These are phyloP conservation scores for Zymoseptoria tritici DNA, from an alignment of 2,329 filamentous ascomycete genomes.

Conservation along the genomic window DNA sequence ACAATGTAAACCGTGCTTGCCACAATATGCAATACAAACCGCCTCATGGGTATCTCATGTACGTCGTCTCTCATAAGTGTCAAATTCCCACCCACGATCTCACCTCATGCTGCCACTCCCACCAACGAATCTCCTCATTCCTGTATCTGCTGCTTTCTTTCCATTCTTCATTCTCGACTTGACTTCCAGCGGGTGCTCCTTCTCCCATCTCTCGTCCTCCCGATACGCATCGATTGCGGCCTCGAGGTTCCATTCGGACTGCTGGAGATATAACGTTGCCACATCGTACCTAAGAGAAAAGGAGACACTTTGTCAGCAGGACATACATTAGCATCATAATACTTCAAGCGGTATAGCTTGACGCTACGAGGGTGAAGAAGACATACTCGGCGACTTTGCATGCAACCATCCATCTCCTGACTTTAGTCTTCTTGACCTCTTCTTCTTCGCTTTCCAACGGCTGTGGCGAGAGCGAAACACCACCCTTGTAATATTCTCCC, in stretches of 20 bases:
- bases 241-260: slow-evolving; percentile 59
- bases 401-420: slow-evolving; percentile 70
- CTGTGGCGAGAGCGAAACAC: slow-evolving; percentile 59
- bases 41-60: not conserved
- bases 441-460: slow-evolving; percentile 70
- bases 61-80: not conserved
- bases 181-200: slow-evolving; percentile 52
- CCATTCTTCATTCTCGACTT: slow-evolving; percentile 41
- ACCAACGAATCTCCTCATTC: slow-evolving; percentile 32
- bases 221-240: slow-evolving; percentile 56
- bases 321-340: slow-evolving; percentile 12
- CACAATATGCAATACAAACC: not conserved
- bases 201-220: slow-evolving; percentile 71
- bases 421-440: slow-evolving; percentile 59
- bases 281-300: slow-evolving; percentile 52
- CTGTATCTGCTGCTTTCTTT: slow-evolving; percentile 25
- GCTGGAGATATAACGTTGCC: slow-evolving; percentile 66
- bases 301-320: slow-evolving; percentile 34
- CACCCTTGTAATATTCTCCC: slow-evolving; percentile 59
- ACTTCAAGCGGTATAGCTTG: not conserved
- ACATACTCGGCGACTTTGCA: slow-evolving; percentile 70
- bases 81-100: not conserved
- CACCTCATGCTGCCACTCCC: slow-evolving; percentile 1
- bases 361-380: not conserved
- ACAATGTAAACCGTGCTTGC: not conserved